Evolutionary conservation across 2,329 filamentous ascomycete genomes (phyloP), one percentile per base, ranked within the genome.

Genomic region (Exophiala calicioides): DNA sequence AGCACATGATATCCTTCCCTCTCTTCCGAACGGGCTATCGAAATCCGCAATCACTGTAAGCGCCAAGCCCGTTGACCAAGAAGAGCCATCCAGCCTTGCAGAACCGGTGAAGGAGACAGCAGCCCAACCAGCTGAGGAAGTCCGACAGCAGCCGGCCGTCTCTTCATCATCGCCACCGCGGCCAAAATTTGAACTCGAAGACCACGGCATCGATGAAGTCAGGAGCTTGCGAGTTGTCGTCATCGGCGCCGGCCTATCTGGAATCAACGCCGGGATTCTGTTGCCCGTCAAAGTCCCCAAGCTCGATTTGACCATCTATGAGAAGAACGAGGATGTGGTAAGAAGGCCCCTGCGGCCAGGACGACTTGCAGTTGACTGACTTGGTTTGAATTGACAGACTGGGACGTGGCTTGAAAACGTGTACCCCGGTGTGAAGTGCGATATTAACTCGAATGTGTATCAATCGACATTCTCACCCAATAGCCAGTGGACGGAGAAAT

Each of bases 241-340:
- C 29, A 68, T 71, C 21, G 68, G 68, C 7, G 66, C 67, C 6
- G 68, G 68, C 0, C 62, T 69, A 7, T 68, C 67, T 5, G 68
- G 68, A 2, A 69, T 70, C 23, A 50, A 68, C 10, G 53, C 63
- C 6, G 66, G 62, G n/a, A 65, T 70, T 31, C 59, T 65, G 12
- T 32, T 51, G 12, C 47, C 50, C 8, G 56, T 54, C 23, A 57
- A 56, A 44, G 61, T 62, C n/a, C 30, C 31, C 5, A 33, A 48
- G 27, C 31, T 58, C 20, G 45, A 58, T 21, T 47, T 61, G 8
- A 44, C 36, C 6, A 56, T 60, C 16, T 58, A 57, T 18, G 58
- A 59, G 32, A 56, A 56, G 49, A 63, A 63, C 23, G 23, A 24
- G 4, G 59, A 63, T 12, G 41, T 64, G 66, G 70, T 29, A 66